These are phyloP conservation scores for Clitocybe nebularis DNA, from an alignment of 1,284 basidiomycete genomes.

Conservation along the genomic window DNA sequence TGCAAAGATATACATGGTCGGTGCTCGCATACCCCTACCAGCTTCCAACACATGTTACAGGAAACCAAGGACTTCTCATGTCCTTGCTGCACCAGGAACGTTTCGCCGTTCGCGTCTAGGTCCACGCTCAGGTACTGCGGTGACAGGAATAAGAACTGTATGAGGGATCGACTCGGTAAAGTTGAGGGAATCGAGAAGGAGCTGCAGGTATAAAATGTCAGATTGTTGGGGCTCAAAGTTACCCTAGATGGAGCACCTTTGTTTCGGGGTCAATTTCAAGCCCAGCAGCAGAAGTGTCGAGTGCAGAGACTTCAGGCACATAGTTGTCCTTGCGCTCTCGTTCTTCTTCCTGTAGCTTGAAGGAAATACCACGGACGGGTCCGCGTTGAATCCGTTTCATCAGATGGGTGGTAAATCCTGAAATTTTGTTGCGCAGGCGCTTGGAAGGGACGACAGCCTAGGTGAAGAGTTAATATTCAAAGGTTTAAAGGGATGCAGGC, in stretches of 20 bases:
- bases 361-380: constrained; percentile 99
- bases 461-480: constrained; percentile 12
- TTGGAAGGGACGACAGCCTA: constrained; percentile 97
- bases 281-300: constrained; percentile 72
- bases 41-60: neutral
- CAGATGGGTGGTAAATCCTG: constrained; percentile 99
- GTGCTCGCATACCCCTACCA: constrained; percentile 10
- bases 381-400: constrained; percentile 99
- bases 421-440: constrained; percentile 99
- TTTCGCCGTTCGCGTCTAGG: constrained; percentile 73
- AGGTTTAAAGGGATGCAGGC: neutral
- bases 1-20: constrained; percentile 10
- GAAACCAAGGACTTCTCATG: constrained; percentile 12
- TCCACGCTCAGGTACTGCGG: constrained; percentile 70
- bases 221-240: too few species aligned
- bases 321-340: constrained; percentile 99
- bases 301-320: constrained; percentile 93
- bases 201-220: constrained; percentile 39
- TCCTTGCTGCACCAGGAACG: constrained; percentile 76
- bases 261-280: constrained; percentile 90
- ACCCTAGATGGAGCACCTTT: too few species aligned
- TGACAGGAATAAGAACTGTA: constrained; percentile 63
- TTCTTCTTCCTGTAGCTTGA: constrained; percentile 99
- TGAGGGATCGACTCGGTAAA: constrained; percentile 80
- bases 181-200: constrained; percentile 85